Conservation (phyloP, 345 rosid genomes). For the Citrus hindsii region DNA sequence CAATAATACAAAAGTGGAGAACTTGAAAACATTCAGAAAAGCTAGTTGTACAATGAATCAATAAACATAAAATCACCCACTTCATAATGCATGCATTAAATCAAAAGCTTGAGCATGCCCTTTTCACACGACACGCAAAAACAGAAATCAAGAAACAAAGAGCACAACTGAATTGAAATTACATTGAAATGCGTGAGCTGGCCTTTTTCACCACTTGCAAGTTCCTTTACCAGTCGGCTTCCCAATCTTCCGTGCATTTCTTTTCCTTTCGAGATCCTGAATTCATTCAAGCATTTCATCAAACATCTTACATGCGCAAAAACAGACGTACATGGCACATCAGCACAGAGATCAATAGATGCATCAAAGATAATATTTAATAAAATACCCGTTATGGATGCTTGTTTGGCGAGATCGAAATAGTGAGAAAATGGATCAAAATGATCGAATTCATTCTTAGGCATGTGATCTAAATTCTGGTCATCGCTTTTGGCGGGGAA, state of each 20-base stretch:
- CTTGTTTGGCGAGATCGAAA: background rate
- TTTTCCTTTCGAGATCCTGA: too few relatives aligned
- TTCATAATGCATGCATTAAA: background rate
- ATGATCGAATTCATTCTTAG: too few relatives aligned
- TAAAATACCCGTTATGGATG: background rate
- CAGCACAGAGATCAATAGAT: too few relatives aligned
- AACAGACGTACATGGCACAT: background rate
- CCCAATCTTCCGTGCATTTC: too few relatives aligned
- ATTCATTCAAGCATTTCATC: too few relatives aligned
- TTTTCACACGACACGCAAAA: background rate
- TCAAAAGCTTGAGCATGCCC: too few relatives aligned
- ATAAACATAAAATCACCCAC: too few relatives aligned
- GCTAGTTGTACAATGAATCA: background rate
- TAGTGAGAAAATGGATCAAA: background rate
- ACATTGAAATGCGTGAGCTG: conserved; percentile 59
- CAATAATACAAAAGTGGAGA: background rate
- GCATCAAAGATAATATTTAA: background rate
- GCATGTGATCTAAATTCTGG: background rate
- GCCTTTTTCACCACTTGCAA: conserved; percentile 6
- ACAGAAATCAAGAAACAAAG: background rate
- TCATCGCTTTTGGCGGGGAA: background rate
- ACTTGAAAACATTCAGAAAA: background rate
- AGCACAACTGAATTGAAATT: conserved; percentile 1
- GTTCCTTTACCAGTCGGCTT: too few relatives aligned
- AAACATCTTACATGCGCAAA: conserved; percentile 8